Evolutionary conservation across 164 flowering plant genomes (phyloP), one percentile per base, ranked within the genome.

Genomic region (Nymphaea colorata): DNA sequence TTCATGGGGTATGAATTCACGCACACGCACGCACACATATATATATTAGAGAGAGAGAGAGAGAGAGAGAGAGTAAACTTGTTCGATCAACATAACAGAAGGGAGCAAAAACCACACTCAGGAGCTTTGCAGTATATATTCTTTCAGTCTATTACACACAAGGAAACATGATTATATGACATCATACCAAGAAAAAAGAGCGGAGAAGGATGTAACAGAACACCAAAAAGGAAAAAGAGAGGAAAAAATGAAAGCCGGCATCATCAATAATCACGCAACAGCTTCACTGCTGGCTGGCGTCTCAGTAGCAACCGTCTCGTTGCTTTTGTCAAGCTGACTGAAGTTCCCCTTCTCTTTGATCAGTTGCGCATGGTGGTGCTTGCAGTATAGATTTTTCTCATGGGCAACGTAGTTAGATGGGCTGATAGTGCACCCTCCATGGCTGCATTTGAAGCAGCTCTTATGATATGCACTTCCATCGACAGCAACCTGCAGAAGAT

Each of bases 321-420:
- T 61, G 47, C 81, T 91, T 85, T 72, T 17, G 12, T 89, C 93
- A 16, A 90, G 91, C 78, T 87, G 89, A 81, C 95, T 90, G 62
- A 85, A 75, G 78, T 92, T 92, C 25, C 98, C 98, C 67, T 92
- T 92, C 79, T 92, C 95, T 81, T 81, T 88, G 79, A 90, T 81
- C 60, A 92, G 96, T 74, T 92, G 98, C 69, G 71, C 75, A 67
- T 92, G 96, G 78, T 90, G 98, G 77, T 92, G 96, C 73, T 79
- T 88, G 84, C 95, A 88, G 82, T 88, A 90, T 61, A 92, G 88
- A 17, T 80, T 84, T 42, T 94, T 93, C 71, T 93, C 94, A 42
- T 91, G 97, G 62, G 96, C 96, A 64, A 93, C 86, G 78, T 90
- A 93, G 80, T 85, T 93, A 41, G 98, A 90, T 51, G 97, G 94